A percentile compares a stretch with the other conserved stretches of the same genome.
Conservation (phyloP, 805 yeast genomes). For the Saturnispora diversa region DNA sequence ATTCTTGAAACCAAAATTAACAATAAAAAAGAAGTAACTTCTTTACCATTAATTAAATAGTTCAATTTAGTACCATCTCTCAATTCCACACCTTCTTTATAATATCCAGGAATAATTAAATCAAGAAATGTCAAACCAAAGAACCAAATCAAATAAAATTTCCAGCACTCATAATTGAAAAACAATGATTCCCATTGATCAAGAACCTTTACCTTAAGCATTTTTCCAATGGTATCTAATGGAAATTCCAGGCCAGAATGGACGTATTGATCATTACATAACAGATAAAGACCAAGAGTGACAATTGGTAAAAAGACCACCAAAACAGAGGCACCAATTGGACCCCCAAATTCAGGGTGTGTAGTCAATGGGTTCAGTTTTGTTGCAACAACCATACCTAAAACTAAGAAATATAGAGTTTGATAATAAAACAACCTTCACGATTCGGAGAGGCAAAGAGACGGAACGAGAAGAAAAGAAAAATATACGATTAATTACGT, state of each 20-base stretch:
- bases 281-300: conserved; percentile 49
- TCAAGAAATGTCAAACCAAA: conserved; percentile 56
- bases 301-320: conserved; percentile 61
- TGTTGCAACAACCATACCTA: conserved; percentile 9
- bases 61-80: conserved; percentile 66
- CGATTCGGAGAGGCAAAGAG: not conserved
- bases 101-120: conserved; percentile 67
- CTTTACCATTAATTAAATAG: conserved; percentile 78
- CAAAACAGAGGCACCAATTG: conserved; percentile 61
- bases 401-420: not conserved
- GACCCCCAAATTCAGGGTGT: conserved; percentile 71
- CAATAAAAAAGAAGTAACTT: conserved; percentile 37
- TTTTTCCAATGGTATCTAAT: conserved; percentile 26
- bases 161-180: conserved; percentile 48
- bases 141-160: conserved; percentile 68
- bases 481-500: no score
- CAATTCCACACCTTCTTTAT: conserved; percentile 54
- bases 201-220: conserved; percentile 16
- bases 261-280: conserved; percentile 53
- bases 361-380: conserved; percentile 62
- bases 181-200: conserved; percentile 24
- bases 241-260: conserved; percentile 42
- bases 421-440: not conserved
- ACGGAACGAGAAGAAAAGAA: not conserved
- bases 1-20: conserved; percentile 44